Percentiles rank a stretch among this genome's conserved stretches.
Conservation (phyloP, 31 red algal species). For the Endocladia muricata region DNA sequence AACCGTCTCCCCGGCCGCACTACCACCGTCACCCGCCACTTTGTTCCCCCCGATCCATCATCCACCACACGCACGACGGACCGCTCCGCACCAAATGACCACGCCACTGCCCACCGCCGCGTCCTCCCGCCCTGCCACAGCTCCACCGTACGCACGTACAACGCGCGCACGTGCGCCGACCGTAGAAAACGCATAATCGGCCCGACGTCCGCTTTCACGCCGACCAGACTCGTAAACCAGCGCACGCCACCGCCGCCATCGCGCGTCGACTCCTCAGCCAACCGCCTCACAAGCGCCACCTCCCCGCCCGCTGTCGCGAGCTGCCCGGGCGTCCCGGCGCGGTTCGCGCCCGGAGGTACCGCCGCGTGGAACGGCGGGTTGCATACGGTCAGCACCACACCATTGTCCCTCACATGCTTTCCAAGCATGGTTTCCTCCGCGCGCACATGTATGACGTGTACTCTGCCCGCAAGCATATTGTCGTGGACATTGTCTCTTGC, state of each 20-base stretch:
- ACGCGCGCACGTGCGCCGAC: slow-evolving; percentile 14
- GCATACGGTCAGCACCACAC: slow-evolving; percentile 30
- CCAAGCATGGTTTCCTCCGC: slow-evolving; percentile 8
- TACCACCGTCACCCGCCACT: slow-evolving; percentile 6
- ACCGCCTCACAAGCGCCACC: slow-evolving; percentile 8
- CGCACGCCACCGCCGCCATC: neutral
- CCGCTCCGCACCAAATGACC: slow-evolving; percentile 45
- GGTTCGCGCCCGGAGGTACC: neutral
- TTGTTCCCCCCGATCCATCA: neutral
- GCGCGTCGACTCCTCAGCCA: slow-evolving; percentile 28
- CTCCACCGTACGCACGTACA: slow-evolving; percentile 23
- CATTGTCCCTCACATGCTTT: neutral
- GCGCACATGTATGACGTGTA: slow-evolving; percentile 15
- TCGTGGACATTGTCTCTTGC: slow-evolving; percentile 25
- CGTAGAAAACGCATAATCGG: slow-evolving; percentile 21
- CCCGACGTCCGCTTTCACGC: slow-evolving; percentile 30
- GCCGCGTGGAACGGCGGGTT: slow-evolving; percentile 61
- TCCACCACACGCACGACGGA: neutral
- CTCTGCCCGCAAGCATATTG: slow-evolving; percentile 20
- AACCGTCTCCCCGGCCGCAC: slow-evolving; percentile 12
- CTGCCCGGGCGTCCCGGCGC: slow-evolving; percentile 33
- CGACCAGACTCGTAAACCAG: slow-evolving; percentile 63
- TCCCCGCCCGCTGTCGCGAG: slow-evolving; percentile 58
- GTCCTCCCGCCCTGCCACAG: slow-evolving; percentile 55
- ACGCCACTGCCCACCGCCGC: slow-evolving; percentile 61